Conservation (phyloP, 1,139 yeast species). For the Pichia sp. region DNA sequence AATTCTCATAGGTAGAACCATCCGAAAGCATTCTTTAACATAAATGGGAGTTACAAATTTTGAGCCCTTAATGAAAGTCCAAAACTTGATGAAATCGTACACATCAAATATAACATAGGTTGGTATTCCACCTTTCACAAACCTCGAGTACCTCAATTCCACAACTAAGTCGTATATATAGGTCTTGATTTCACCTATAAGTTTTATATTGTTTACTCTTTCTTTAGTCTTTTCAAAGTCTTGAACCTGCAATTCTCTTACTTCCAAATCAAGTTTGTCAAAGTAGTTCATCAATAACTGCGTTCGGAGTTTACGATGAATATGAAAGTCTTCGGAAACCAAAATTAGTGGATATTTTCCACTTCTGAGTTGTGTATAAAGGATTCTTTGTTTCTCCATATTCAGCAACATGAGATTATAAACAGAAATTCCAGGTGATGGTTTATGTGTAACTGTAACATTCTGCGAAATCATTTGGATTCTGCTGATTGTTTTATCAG, state of each 20-base stretch:
- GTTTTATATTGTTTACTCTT: slow-evolving; percentile 22
- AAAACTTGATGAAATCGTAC: slow-evolving; percentile 32
- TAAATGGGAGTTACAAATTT: slow-evolving; percentile 43
- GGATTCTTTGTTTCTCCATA: slow-evolving; percentile 1
- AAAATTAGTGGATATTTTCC: slow-evolving; percentile 8
- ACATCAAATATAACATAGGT: slow-evolving; percentile 39
- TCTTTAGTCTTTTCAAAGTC: not conserved
- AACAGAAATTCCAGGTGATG: slow-evolving; percentile 5
- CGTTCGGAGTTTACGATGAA: slow-evolving; percentile 5
- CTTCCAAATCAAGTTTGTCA: not conserved
- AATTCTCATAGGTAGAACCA: slow-evolving; percentile 40
- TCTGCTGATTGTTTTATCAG: slow-evolving; percentile 3
- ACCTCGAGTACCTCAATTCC: slow-evolving; percentile 43
- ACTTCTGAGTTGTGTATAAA: slow-evolving; percentile 2
- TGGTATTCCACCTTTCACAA: slow-evolving; percentile 43
- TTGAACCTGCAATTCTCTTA: not conserved
- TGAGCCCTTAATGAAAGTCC: slow-evolving; percentile 36
- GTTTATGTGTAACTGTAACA: slow-evolving; percentile 2
- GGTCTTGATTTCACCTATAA: slow-evolving; percentile 37
- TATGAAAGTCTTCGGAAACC: slow-evolving; percentile 1
- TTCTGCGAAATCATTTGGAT: slow-evolving; percentile 1
- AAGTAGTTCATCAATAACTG: slow-evolving; percentile 5
- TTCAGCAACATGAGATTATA: slow-evolving; percentile 1
- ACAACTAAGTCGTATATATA: slow-evolving; percentile 49
- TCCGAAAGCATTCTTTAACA: slow-evolving; percentile 41